Conservation (phyloP, 2,329 filamentous ascomycete genomes). For the Xylariomycetidae sp. region DNA sequence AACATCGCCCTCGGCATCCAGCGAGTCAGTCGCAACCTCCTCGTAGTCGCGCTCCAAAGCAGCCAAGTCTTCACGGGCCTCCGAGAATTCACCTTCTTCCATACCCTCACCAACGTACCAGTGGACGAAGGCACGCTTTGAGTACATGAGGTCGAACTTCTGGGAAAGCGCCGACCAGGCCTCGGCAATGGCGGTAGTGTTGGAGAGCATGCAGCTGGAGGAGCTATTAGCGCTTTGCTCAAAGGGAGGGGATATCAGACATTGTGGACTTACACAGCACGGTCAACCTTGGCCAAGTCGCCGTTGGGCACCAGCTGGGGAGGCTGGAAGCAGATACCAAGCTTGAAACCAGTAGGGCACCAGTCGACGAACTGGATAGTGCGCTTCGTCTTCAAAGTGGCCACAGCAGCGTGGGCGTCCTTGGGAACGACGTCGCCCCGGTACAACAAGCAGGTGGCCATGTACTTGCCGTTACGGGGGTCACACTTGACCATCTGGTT, state of each 20-base stretch:
- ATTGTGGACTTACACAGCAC: constrained; percentile 95
- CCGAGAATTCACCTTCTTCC: constrained; percentile 99
- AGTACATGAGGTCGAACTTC: constrained; percentile 99
- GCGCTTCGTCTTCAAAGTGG: constrained; percentile 97
- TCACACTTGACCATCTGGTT: constrained; percentile 99
- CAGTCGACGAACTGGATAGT: constrained; percentile 99
- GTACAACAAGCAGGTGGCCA: constrained; percentile 97
- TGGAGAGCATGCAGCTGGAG: constrained; percentile 88
- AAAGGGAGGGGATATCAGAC: background rate
- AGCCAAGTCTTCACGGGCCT: constrained; percentile 96
- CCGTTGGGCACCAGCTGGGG: constrained; percentile 94
- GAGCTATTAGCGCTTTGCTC: constrained; percentile 9
- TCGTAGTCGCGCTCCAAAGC: constrained; percentile 98
- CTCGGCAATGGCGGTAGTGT: constrained; percentile 97
- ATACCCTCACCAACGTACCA: constrained; percentile 99
- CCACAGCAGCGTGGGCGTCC: constrained; percentile 87
- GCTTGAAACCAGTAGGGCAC: constrained; percentile 99
- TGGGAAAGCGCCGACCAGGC: constrained; percentile 92
- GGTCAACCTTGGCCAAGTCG: constrained; percentile 95
- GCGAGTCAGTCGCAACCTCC: constrained; percentile 91
- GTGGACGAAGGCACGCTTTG: constrained; percentile 99
- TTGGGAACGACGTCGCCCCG: constrained; percentile 97
- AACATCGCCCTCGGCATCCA: constrained; percentile 76
- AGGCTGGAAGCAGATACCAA: constrained; percentile 99
- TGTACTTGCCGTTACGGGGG: constrained; percentile 98